Base-by-base conservation (phyloP, 768 basidiomycete genomes). In the Rhizopogon salebrosus region DNA sequence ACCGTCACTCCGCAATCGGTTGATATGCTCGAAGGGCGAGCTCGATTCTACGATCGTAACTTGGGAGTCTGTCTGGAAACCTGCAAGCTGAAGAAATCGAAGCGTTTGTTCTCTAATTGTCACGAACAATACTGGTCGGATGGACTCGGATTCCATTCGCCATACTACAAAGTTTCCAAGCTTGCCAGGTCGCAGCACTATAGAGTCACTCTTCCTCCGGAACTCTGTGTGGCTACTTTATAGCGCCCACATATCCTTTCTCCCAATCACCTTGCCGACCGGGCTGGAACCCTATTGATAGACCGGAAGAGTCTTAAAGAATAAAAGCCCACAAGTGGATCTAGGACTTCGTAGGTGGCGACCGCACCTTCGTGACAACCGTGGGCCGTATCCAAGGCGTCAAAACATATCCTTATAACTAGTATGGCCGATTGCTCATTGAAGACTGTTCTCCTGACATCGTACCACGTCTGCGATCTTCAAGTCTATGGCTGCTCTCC, bases 401-500 rank as follows among this genome's bases (percentile, higher is more conserved):
- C 55, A 52, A 35, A 51, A 41, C 53, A 37, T 36, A 37, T 45
- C 49, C 58, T 61, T 68, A 68, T 69, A 68, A 62, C 60, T 50
- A 34, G 31, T 34, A 60, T 55, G 53, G 46, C 49, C 56, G 54
- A 57, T 57, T 54, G 53, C 42, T 40, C 55, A 52, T 52, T 20
- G 53, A 58, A 48, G 41, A 49, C 65, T 55, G 53, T 51, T 46
- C 46, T 58, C 54, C 27, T 54, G 56, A 57, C 65, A 54, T 53
- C 34, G n/a, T 52, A 50, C 53, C 40, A 34, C 49, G 42, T 48
- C 31, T 67, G 63, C 62, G 64, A 57, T 70, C 70, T 68, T 59
- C 60, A 61, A 59, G 60, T 60, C 64, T 62, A 89, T 85, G 85
- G 74, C 85, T 65, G 70, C 87, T 62, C 83, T 92, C 61, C 90